Base-by-base conservation (phyloP, 108 stramenopile genomes). In the Fistulifera pelliculosa region DNA sequence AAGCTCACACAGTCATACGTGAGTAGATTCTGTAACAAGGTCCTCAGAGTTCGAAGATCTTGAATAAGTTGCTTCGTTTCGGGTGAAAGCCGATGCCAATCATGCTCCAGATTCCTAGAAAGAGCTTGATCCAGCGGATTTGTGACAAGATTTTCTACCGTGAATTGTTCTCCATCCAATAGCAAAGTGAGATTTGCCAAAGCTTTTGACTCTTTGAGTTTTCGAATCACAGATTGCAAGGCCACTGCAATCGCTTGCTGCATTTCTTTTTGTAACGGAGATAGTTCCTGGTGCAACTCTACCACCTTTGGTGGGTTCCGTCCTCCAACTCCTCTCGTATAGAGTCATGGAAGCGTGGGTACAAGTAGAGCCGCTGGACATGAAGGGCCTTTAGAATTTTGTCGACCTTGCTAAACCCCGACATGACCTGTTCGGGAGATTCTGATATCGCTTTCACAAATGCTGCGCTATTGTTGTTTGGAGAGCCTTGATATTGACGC, bases 401-500 rank as follows among this genome's bases (percentile, higher is more conserved):
- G 60, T 94, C 91, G 16, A 95, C 71, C 49, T 82, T 84, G 55
- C 81, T 86, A 74, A 96, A 99, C 6, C 94, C 95, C 0, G 73
- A 56, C 8, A 83, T 44, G 11, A 99, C 58, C 0, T 65, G 44
- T 38, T 91, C 93, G 25, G 96, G 90, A 39, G 87, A 63, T 56
- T 97, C 96, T 7, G 86, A 74, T 58, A 99, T 93, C 12, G 87
- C 98, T 65, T 97, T 97, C 68, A 97, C 67, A 58, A 96, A 97
- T 38, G 96, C 95, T n/a, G n/a, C n/a, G n/a, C n/a, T n/a, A n/a
- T n/a, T n/a, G n/a, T n/a, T n/a, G 24, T 54, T 55, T n/a, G 35
- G 27, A 22, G 23, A 21, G 14, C 44, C 43, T 27, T 50, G 25
- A 24, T 65, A 67, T 62, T 91, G n/a, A n/a, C n/a, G n/a, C n/a